phyloP scores from a whole-genome alignment of 176 grass and related monocot species.

The Avena eriantha region DNA sequence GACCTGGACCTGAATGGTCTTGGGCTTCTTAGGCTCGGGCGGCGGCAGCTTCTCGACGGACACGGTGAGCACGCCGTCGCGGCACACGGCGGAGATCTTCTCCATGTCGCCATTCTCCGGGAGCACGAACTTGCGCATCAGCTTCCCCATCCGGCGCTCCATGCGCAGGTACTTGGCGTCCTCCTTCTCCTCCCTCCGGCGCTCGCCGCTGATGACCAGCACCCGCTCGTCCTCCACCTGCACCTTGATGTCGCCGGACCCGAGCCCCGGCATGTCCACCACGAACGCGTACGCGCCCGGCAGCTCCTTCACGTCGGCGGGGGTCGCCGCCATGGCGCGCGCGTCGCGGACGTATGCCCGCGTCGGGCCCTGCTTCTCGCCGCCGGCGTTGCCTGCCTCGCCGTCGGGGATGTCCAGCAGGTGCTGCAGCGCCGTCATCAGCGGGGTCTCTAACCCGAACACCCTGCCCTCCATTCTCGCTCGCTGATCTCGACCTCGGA shows the following conservation, averaged over 20 bases:
- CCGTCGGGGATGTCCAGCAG: too few relatives aligned
- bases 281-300: constrained; percentile 57
- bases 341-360: constrained; percentile 79
- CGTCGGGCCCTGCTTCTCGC: constrained; percentile 53
- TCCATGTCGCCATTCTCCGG: constrained; percentile 70
- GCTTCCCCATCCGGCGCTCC: constrained; percentile 82
- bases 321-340: constrained; percentile 79
- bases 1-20: constrained; percentile 80
- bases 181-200: constrained; percentile 68
- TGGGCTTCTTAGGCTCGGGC: constrained; percentile 89
- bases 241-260: constrained; percentile 79
- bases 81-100: constrained; percentile 63
- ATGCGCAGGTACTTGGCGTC: constrained; percentile 73
- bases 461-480: too few relatives aligned
- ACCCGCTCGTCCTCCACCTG: constrained; percentile 78
- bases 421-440: too few relatives aligned
- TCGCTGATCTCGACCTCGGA: too few relatives aligned
- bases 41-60: constrained; percentile 68
- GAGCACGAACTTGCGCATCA: constrained; percentile 83
- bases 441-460: too few relatives aligned
- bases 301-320: constrained; percentile 84
- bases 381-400: not conserved
- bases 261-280: constrained; percentile 84
- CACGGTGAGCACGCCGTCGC: constrained; percentile 73
- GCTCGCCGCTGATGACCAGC: constrained; percentile 80